Evolutionary conservation across 805 yeast species (phyloP).

Genomic region (Isabelozyma pseudorhagii): DNA sequence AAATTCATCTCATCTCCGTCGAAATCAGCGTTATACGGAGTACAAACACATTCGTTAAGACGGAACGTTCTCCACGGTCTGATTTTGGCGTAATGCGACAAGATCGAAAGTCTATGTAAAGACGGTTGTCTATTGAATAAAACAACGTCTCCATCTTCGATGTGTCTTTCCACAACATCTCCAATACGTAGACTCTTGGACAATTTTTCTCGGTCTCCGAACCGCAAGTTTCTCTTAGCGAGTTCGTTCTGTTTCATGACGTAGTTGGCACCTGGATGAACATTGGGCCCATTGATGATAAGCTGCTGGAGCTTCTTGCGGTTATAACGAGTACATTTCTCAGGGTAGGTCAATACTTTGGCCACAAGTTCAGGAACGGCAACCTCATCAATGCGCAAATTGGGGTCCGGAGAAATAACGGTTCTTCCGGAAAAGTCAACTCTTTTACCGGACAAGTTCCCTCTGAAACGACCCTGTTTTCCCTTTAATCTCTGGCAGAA

Average conservation of each 20-base stretch:
- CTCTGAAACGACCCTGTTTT: slow-evolving; percentile 98
- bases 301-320: slow-evolving; percentile 70
- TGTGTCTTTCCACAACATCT: slow-evolving; percentile 92
- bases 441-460: slow-evolving; percentile 96
- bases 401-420: slow-evolving; percentile 98
- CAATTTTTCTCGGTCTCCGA: slow-evolving; percentile 76
- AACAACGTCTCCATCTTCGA: slow-evolving; percentile 96
- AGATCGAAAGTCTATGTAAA: slow-evolving; percentile 86
- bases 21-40: slow-evolving; percentile 98
- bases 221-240: slow-evolving; percentile 83
- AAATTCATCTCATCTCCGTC: slow-evolving; percentile 99
- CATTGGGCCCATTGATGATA: slow-evolving; percentile 78
- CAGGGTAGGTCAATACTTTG: slow-evolving; percentile 93
- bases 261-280: slow-evolving; percentile 97
- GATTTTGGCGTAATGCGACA: slow-evolving; percentile 93
- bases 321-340: slow-evolving; percentile 87
- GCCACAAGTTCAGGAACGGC: slow-evolving; percentile 98
- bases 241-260: slow-evolving; percentile 77
- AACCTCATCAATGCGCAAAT: slow-evolving; percentile 89
- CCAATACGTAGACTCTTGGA: slow-evolving; percentile 80
- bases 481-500: slow-evolving; percentile 97
- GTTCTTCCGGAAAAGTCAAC: slow-evolving; percentile 98
- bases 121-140: slow-evolving; percentile 98
- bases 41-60: slow-evolving; percentile 97
- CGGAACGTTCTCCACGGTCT: slow-evolving; percentile 98